Conservation (phyloP, 305 asterid species). For the Striga hermonthica region DNA sequence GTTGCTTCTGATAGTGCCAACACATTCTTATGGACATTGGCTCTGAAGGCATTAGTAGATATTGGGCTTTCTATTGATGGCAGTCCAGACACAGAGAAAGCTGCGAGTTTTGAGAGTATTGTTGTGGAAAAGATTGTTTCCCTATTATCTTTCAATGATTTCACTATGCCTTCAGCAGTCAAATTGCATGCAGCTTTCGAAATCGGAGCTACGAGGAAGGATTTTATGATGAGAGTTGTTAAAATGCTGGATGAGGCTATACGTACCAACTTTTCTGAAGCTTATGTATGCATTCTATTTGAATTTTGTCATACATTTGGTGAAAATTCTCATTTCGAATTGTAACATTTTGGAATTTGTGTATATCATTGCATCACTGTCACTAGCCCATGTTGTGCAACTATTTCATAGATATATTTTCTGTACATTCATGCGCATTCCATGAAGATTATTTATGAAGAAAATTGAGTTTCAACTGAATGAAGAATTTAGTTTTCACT, state of each 20-base stretch:
- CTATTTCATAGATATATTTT: conserved; percentile 17
- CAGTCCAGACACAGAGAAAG: conserved; percentile 53
- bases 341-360: background rate
- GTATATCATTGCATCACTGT: conserved; percentile 6
- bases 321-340: conserved; percentile 5
- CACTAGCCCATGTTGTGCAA: conserved; percentile 18
- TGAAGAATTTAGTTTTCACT: conserved; percentile 11
- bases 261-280: conserved; percentile 51
- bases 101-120: conserved; percentile 53
- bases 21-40: conserved; percentile 55
- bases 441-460: conserved; percentile 9
- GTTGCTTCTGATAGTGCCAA: conserved; percentile 49
- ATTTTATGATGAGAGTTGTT: conserved; percentile 59
- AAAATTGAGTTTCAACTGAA: conserved; percentile 16
- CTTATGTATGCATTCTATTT: conserved; percentile 54
- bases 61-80: conserved; percentile 57
- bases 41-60: conserved; percentile 64
- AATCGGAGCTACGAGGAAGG: conserved; percentile 62
- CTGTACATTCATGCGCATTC: background rate
- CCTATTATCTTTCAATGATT: conserved; percentile 56
- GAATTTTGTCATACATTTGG: conserved; percentile 24
- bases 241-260: conserved; percentile 65
- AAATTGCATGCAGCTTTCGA: conserved; percentile 70
- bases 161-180: conserved; percentile 49
- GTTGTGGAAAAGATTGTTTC: conserved; percentile 65